Evolutionary conservation across 306 rosid species (phyloP).

Genomic region (Canavalia gladiata): DNA sequence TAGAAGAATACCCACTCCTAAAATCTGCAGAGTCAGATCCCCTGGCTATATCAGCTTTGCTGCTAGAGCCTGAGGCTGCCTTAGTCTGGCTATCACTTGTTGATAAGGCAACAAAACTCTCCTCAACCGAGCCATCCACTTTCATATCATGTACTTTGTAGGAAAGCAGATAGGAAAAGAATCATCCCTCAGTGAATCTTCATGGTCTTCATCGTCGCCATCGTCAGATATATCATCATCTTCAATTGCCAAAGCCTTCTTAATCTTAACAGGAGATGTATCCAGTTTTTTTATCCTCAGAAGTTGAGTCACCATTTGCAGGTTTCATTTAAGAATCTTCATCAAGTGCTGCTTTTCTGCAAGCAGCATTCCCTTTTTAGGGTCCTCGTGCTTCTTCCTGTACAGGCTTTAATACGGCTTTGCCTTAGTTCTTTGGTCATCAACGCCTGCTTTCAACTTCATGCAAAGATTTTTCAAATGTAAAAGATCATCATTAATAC

Average conservation of each 20-base stretch:
- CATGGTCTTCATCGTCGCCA: constrained; percentile 89
- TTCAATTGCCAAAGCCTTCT: constrained; percentile 88
- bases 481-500: constrained; percentile 92
- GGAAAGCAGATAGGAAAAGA: constrained; percentile 87
- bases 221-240: constrained; percentile 95
- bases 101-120: constrained; percentile 65
- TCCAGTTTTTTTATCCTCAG: constrained; percentile 97
- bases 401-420: constrained; percentile 83
- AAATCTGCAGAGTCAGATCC: constrained; percentile 76
- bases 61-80: constrained; percentile 84
- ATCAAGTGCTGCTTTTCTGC: constrained; percentile 74
- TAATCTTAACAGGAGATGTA: constrained; percentile 81
- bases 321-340: constrained; percentile 81
- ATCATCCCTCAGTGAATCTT: constrained; percentile 86
- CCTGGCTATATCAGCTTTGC: constrained; percentile 72
- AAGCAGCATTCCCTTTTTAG: constrained; percentile 83
- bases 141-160: constrained; percentile 89
- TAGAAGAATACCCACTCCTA: constrained; percentile 70
- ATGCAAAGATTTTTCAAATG: constrained; percentile 82
- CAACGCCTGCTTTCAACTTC: constrained; percentile 77
- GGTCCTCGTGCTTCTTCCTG: constrained; percentile 81
- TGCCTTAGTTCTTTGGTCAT: constrained; percentile 79
- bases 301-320: constrained; percentile 78
- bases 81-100: constrained; percentile 73
- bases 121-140: constrained; percentile 84